Percentiles rank a stretch among this genome's conserved stretches.
Evolutionary conservation across 2,329 filamentous ascomycete species (phyloP).

Genomic region (Paracoccidioides lutzii): DNA sequence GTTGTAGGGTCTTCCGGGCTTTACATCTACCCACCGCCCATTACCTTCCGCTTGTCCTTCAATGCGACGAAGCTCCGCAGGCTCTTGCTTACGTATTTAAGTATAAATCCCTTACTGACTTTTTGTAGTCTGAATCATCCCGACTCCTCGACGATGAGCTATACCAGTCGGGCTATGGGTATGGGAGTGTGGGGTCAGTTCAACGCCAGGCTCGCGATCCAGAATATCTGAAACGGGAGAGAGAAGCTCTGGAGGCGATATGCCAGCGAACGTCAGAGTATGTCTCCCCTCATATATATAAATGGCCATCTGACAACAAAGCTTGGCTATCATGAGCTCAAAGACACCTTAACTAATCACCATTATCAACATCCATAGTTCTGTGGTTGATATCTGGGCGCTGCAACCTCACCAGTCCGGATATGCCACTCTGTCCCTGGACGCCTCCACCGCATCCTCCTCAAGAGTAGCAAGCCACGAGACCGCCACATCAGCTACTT

Average conservation of each 20-base stretch:
- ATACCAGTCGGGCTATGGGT: conserved; percentile 33
- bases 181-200: conserved; percentile 27
- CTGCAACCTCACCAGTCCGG: conserved; percentile 31
- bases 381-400: conserved; percentile 35
- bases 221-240: conserved; percentile 31
- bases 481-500: conserved; percentile 11
- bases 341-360: background rate
- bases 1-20: conserved; percentile 1
- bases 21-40: background rate
- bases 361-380: conserved; percentile 16
- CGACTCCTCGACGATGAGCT: conserved; percentile 34
- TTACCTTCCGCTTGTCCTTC: background rate
- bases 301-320: background rate
- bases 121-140: conserved; percentile 28
- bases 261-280: conserved; percentile 37
- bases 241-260: conserved; percentile 34
- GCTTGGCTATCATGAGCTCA: background rate
- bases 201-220: conserved; percentile 28
- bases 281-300: background rate
- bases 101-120: background rate
- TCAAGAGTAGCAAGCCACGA: conserved; percentile 13
- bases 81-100: no score
- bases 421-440: conserved; percentile 26
- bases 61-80: background rate
- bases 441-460: conserved; percentile 14